Percentiles rank a stretch among this genome's conserved stretches.
Conservation (phyloP, 306 rosid species). For the Vigna hirtella region DNA sequence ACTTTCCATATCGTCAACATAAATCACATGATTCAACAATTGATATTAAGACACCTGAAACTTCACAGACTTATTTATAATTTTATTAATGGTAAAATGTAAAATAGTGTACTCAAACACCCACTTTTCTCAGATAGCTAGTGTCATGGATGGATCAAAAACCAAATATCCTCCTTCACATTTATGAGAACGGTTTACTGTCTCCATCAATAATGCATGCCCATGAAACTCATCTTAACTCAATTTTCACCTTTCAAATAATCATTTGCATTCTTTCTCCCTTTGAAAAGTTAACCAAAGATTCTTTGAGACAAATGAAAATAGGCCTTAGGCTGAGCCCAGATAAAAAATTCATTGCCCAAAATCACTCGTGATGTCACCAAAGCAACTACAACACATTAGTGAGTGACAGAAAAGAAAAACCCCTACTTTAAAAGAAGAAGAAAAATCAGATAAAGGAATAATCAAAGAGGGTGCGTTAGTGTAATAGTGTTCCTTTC, state of each 20-base stretch:
- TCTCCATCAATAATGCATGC: neutral
- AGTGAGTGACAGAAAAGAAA: neutral
- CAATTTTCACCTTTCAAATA: neutral
- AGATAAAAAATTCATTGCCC: neutral
- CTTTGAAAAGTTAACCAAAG: neutral
- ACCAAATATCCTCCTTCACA: neutral
- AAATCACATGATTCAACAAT: neutral
- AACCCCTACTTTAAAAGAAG: neutral
- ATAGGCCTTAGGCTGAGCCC: neutral
- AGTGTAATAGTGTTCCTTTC: neutral
- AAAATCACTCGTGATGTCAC: neutral
- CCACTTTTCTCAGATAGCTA: neutral
- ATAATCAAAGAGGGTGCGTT: neutral
- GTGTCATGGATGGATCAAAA: neutral
- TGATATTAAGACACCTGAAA: neutral
- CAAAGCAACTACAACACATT: neutral
- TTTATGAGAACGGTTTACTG: neutral
- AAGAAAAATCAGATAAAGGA: neutral
- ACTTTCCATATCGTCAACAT: neutral
- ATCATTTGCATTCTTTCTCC: slow-evolving; percentile 5
- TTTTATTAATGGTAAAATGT: neutral
- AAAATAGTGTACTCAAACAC: neutral
- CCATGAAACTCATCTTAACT: neutral
- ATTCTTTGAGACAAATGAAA: neutral
- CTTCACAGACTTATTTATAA: neutral